Evolutionary conservation across 1,284 basidiomycete species (phyloP).

Genomic region (Ceratobasidium sp.): DNA sequence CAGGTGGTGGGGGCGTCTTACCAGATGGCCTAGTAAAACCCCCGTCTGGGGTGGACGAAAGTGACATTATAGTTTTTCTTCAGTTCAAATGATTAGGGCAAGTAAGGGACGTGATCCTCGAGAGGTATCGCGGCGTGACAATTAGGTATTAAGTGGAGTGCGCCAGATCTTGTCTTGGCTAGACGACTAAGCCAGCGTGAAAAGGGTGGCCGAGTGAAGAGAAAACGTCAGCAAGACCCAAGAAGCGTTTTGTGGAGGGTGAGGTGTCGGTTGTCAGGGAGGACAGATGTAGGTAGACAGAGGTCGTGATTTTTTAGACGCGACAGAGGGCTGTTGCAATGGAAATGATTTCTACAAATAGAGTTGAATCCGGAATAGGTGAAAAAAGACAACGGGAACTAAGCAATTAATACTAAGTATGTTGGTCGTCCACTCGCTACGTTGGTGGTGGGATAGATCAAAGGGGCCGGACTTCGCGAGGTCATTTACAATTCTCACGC

Average conservation of each 20-base stretch:
- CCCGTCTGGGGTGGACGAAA: constrained; percentile 56
- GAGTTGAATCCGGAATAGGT: constrained; percentile 41
- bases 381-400: constrained; percentile 43
- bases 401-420: constrained; percentile 47
- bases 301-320: constrained; percentile 31
- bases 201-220: background rate
- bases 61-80: constrained; percentile 46
- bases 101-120: constrained; percentile 17
- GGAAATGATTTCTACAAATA: constrained; percentile 46
- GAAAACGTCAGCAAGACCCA: constrained; percentile 26
- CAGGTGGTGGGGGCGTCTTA: constrained; percentile 84
- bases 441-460: constrained; percentile 44
- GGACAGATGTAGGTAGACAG: constrained; percentile 18
- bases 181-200: constrained; percentile 25
- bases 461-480: constrained; percentile 35
- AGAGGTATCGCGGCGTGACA: constrained; percentile 22
- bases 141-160: constrained; percentile 43
- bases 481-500: constrained; percentile 46
- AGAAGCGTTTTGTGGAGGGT: constrained; percentile 18
- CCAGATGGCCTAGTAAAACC: constrained; percentile 84
- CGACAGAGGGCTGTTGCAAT: constrained; percentile 43
- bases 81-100: constrained; percentile 32
- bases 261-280: constrained; percentile 39
- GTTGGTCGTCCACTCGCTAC: constrained; percentile 42
- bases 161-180: constrained; percentile 25